Conservation (phyloP, 2,329 filamentous ascomycete genomes). For the Myriosclerotinia scirpicola region DNA sequence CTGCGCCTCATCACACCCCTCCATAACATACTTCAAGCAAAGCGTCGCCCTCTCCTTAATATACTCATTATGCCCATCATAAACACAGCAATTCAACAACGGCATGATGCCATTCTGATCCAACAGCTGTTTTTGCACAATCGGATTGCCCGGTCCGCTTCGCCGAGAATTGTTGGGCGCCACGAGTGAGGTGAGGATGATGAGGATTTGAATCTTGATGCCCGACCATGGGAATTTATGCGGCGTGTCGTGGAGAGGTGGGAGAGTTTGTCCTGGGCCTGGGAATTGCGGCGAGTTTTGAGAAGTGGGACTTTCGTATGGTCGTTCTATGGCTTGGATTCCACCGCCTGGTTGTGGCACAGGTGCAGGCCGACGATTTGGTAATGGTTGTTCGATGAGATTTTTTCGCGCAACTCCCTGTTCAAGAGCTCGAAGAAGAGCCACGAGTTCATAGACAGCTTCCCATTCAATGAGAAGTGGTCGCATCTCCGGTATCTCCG, state of each 20-base stretch:
- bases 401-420: conserved; percentile 82
- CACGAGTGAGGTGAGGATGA: conserved; percentile 80
- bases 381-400: conserved; percentile 51
- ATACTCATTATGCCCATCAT: conserved; percentile 91
- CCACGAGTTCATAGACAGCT: conserved; percentile 82
- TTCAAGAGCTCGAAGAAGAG: conserved; percentile 83
- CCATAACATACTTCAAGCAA: conserved; percentile 83
- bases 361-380: conserved; percentile 41
- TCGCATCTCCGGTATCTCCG: conserved; percentile 81
- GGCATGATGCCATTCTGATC: conserved; percentile 82
- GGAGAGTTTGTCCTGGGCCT: conserved; percentile 41
- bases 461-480: conserved; percentile 89
- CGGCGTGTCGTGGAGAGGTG: conserved; percentile 60
- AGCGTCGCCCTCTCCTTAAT: conserved; percentile 89
- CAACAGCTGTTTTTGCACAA: conserved; percentile 85
- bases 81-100: conserved; percentile 83
- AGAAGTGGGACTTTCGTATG: conserved; percentile 52
- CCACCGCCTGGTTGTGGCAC: conserved; percentile 18
- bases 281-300: conserved; percentile 38
- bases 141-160: conserved; percentile 62
- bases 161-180: conserved; percentile 71
- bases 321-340: conserved; percentile 58
- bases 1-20: no score
- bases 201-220: conserved; percentile 88
- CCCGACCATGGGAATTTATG: conserved; percentile 67